These are phyloP conservation scores for Hericium erinaceus DNA, from an alignment of 768 basidiomycete genomes.

Conservation along the genomic window DNA sequence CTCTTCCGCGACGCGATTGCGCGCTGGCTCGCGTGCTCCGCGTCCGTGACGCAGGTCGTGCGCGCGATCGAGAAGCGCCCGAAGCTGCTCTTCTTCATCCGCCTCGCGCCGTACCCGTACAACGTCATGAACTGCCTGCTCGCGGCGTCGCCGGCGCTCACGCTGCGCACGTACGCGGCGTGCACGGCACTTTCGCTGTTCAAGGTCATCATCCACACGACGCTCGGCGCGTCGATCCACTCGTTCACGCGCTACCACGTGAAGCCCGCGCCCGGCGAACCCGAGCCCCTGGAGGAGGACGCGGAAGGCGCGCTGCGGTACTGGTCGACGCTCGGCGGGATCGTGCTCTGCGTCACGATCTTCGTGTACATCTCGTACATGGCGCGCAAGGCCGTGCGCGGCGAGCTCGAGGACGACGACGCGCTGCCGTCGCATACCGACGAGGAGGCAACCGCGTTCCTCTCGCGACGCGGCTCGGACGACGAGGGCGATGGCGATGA, in stretches of 20 bases:
- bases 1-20: conserved; percentile 64
- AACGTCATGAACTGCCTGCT: conserved; percentile 95
- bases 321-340: conserved; percentile 60
- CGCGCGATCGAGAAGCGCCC: conserved; percentile 84
- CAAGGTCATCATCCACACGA: conserved; percentile 89
- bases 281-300: conserved; percentile 14
- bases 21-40: conserved; percentile 60
- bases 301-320: conserved; percentile 15
- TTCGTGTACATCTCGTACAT: conserved; percentile 75
- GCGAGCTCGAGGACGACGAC: conserved; percentile 40
- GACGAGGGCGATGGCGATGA: conserved; percentile 23
- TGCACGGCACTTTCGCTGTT: conserved; percentile 79
- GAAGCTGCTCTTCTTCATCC: conserved; percentile 82
- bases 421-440: conserved; percentile 16
- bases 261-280: conserved; percentile 7
- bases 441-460: conserved; percentile 14
- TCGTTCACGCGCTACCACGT: conserved; percentile 67
- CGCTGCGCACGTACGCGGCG: conserved; percentile 65
- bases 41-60: conserved; percentile 71
- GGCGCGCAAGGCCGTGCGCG: conserved; percentile 57
- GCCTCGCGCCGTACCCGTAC: conserved; percentile 86
- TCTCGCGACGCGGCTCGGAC: conserved; percentile 4
- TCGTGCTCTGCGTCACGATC: conserved; percentile 62
- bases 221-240: conserved; percentile 75
- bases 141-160: conserved; percentile 77